A percentile compares a stretch with the other conserved stretches of the same genome.
Conservation (phyloP, 495 filamentous ascomycete species). For the Margaritispora aquatica region DNA sequence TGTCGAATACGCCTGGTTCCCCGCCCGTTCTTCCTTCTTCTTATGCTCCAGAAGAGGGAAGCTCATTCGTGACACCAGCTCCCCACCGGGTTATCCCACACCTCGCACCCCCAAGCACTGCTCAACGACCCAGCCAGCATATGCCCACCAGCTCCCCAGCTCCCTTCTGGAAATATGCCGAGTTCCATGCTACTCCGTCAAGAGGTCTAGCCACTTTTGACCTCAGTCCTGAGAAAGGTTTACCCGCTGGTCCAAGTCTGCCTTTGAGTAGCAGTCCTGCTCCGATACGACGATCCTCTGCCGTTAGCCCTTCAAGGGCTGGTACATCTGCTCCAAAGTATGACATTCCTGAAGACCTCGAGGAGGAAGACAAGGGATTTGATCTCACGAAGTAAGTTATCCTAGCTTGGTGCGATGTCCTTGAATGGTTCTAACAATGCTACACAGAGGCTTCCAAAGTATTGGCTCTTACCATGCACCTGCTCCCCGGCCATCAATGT, state of each 20-base stretch:
- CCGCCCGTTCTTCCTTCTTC: constrained; percentile 66
- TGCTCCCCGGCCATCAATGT: background rate
- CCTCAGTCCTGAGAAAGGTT: constrained; percentile 41
- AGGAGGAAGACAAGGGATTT: constrained; percentile 41
- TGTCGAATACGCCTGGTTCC: constrained; percentile 55
- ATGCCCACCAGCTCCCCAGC: constrained; percentile 93
- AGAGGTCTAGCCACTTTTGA: constrained; percentile 45
- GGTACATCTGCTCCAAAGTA: background rate
- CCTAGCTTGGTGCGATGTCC: background rate
- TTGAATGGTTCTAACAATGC: constrained; percentile 26
- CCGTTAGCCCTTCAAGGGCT: constrained; percentile 26
- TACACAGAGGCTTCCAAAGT: constrained; percentile 60
- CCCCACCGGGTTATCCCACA: constrained; percentile 76
- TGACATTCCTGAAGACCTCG: constrained; percentile 40
- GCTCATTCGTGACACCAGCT: constrained; percentile 73
- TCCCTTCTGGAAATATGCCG: constrained; percentile 91
- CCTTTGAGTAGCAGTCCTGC: constrained; percentile 56
- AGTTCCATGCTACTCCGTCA: constrained; percentile 70
- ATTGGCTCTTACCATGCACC: constrained; percentile 58
- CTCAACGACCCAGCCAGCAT: constrained; percentile 85
- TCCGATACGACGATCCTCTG: constrained; percentile 13
- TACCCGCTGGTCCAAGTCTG: constrained; percentile 25
- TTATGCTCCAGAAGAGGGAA: constrained; percentile 45
- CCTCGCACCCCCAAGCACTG: constrained; percentile 82
- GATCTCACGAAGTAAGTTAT: constrained; percentile 23